A percentile compares a stretch with the other conserved stretches of the same genome.
phyloP scores from a whole-genome alignment of 1,284 basidiomycete genomes.

The Ceratobasidium sp. region DNA sequence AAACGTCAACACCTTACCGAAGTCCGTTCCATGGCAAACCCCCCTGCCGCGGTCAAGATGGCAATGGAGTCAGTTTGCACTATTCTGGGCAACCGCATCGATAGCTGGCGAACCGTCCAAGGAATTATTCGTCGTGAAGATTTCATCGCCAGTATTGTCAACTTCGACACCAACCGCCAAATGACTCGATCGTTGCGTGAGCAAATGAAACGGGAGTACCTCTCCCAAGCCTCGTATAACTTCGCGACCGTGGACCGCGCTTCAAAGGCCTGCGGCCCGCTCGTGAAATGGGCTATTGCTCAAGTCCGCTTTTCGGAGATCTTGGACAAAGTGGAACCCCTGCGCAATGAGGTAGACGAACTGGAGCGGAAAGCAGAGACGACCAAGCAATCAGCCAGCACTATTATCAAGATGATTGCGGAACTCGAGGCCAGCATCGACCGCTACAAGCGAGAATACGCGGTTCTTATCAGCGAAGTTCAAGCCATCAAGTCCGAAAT shows the following conservation, averaged over 20 bases:
- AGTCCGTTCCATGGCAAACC: constrained; percentile 98
- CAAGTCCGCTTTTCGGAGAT: constrained; percentile 99
- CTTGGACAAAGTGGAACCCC: constrained; percentile 95
- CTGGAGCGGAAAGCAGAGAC: constrained; percentile 92
- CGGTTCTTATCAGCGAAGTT: constrained; percentile 95
- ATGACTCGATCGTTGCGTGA: constrained; percentile 94
- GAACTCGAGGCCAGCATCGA: constrained; percentile 95
- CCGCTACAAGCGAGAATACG: constrained; percentile 98
- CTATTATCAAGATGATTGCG: constrained; percentile 92
- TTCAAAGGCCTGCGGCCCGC: constrained; percentile 96
- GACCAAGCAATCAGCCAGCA: constrained; percentile 91
- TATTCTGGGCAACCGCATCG: constrained; percentile 96
- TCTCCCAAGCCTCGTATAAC: constrained; percentile 92
- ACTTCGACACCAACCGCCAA: constrained; percentile 92
- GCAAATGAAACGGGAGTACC: constrained; percentile 93
- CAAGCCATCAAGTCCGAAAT: constrained; percentile 98
- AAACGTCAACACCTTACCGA: constrained; percentile 97
- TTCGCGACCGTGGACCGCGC: constrained; percentile 97
- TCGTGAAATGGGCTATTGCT: constrained; percentile 98
- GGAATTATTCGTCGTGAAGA: constrained; percentile 97
- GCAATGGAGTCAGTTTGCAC: constrained; percentile 99
- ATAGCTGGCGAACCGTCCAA: constrained; percentile 97
- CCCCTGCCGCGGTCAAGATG: constrained; percentile 96
- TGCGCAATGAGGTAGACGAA: constrained; percentile 95
- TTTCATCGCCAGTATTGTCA: constrained; percentile 97